These are phyloP conservation scores for Ogataea pilisensis DNA, from an alignment of 805 yeast species.

Conservation along the genomic window DNA sequence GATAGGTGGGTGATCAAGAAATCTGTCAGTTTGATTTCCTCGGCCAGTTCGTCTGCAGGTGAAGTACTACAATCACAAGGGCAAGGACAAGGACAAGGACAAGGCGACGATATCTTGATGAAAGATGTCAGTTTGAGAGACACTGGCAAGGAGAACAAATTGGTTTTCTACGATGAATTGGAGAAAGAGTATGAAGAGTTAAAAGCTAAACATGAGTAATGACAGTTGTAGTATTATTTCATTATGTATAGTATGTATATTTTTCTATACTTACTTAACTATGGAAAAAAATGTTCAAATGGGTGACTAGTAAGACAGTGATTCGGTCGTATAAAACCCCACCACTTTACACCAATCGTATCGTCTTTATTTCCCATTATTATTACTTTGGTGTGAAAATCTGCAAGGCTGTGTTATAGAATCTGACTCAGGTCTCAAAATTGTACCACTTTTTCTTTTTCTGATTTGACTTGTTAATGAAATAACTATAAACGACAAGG, in stretches of 20 bases:
- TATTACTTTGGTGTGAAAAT: too few relatives aligned
- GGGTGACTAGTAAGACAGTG: too few relatives aligned
- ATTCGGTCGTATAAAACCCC: too few relatives aligned
- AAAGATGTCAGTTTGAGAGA: too few relatives aligned
- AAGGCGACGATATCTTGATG: too few relatives aligned
- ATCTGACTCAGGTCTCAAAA: too few relatives aligned
- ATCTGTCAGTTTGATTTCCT: slow-evolving; percentile 8
- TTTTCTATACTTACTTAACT: too few relatives aligned
- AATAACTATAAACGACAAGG: too few relatives aligned
- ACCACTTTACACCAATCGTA: background rate
- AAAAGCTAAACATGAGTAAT: background rate
- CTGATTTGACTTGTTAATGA: too few relatives aligned
- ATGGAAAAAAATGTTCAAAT: too few relatives aligned
- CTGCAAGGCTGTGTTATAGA: background rate
- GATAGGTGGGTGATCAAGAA: slow-evolving; percentile 39
- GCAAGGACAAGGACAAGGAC: background rate
- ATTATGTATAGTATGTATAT: background rate
- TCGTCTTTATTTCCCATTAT: background rate
- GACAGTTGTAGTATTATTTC: background rate
- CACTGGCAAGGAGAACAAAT: slow-evolving; percentile 4
- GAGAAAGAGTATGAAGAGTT: slow-evolving; percentile 20
- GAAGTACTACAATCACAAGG: background rate
- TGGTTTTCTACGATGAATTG: slow-evolving; percentile 17
- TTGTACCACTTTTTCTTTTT: too few relatives aligned
- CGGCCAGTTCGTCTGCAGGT: slow-evolving; percentile 5